A percentile compares a stretch with the other conserved stretches of the same genome.
Evolutionary conservation across 305 asterid genomes (phyloP).

Genomic region (Plantago coronopus): DNA sequence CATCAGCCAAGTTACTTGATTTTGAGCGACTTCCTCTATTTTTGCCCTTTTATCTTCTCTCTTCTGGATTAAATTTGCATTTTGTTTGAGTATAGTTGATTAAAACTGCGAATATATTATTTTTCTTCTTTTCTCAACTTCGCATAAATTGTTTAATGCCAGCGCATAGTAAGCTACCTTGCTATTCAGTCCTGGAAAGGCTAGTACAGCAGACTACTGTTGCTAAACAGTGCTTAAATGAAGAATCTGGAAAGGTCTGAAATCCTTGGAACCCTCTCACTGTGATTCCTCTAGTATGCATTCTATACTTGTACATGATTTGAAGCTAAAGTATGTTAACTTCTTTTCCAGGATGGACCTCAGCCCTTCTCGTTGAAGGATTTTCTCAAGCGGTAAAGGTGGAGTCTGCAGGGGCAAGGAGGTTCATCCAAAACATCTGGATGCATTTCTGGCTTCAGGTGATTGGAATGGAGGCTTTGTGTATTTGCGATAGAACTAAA

Average conservation of each 20-base stretch:
- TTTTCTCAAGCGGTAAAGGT: conserved; percentile 48
- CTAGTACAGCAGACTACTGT: conserved; percentile 76
- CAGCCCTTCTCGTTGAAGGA: conserved; percentile 50
- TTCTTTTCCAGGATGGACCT: conserved; percentile 42
- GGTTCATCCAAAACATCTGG: not conserved
- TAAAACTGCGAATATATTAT: no score
- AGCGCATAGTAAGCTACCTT: conserved; percentile 66
- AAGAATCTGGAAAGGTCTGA: conserved; percentile 79
- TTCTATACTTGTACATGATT: not conserved
- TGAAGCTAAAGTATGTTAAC: conserved; percentile 2
- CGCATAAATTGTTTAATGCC: conserved; percentile 10
- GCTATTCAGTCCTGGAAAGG: conserved; percentile 73
- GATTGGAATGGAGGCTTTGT: no score
- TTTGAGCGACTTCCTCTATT: not conserved
- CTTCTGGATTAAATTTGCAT: no score
- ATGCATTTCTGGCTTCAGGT: conserved; percentile 1
- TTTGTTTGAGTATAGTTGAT: no score
- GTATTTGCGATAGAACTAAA: not conserved
- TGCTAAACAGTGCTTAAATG: conserved; percentile 61
- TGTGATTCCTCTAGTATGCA: conserved; percentile 10
- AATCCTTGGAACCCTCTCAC: conserved; percentile 3
- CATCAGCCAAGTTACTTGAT: not conserved
- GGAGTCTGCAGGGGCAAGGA: not conserved
- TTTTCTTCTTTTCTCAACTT: no score
- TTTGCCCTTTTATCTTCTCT: conserved; percentile 12